These are phyloP conservation scores for Pseudocercospora vitis DNA, from an alignment of 2,329 filamentous ascomycete genomes.

Conservation along the genomic window DNA sequence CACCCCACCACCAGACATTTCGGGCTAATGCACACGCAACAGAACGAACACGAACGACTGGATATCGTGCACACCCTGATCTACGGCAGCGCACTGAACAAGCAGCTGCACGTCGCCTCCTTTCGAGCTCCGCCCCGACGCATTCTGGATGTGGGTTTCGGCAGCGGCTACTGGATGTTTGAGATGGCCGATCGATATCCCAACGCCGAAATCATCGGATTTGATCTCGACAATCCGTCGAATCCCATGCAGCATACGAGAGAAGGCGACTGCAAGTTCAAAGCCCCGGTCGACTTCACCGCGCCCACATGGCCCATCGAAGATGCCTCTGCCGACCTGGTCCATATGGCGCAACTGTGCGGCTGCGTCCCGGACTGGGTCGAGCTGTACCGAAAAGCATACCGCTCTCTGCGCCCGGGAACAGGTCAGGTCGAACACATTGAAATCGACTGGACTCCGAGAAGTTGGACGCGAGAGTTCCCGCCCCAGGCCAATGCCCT, in stretches of 20 bases:
- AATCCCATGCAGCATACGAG: conserved; percentile 8
- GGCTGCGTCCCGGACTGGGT: conserved; percentile 78
- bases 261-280: conserved; percentile 26
- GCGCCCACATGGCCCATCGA: conserved; percentile 71
- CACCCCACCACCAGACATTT: neutral
- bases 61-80: conserved; percentile 31
- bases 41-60: conserved; percentile 27
- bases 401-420: conserved; percentile 70
- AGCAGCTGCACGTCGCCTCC: conserved; percentile 35
- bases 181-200: conserved; percentile 70
- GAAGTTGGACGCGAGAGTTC: conserved; percentile 58
- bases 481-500: conserved; percentile 56
- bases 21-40: neutral
- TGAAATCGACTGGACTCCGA: conserved; percentile 80
- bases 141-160: conserved; percentile 71
- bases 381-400: conserved; percentile 67
- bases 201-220: conserved; percentile 28
- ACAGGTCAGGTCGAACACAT: conserved; percentile 79
- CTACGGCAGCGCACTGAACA: conserved; percentile 40
- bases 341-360: conserved; percentile 76
- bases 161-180: conserved; percentile 89
- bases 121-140: conserved; percentile 45
- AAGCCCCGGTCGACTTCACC: conserved; percentile 64
- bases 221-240: conserved; percentile 30
- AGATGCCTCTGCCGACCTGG: conserved; percentile 73